phyloP scores from a whole-genome alignment of 78 protist genomes.

The Dictyostelium citrinum region DNA sequence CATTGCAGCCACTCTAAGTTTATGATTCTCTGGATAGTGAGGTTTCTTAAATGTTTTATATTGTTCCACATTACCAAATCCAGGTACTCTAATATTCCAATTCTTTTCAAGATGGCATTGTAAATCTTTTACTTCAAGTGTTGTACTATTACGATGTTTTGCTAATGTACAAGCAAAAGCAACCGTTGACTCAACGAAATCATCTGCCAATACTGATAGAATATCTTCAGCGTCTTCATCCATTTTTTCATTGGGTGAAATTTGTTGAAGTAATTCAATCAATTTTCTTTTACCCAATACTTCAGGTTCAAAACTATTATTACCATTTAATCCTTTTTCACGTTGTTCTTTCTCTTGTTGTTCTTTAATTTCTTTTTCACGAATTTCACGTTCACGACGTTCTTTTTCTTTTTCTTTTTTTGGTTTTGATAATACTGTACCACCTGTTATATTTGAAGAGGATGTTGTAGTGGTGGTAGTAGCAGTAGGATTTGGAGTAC shows the following conservation, averaged over 20 bases:
- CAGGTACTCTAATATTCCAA: slow-evolving; percentile 83
- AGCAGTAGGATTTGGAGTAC: background rate
- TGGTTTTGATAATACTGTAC: background rate
- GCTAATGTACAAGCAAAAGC: slow-evolving; percentile 83
- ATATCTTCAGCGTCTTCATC: slow-evolving; percentile 74
- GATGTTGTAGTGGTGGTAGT: background rate
- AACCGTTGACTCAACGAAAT: slow-evolving; percentile 81
- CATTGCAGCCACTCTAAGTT: slow-evolving; percentile 23
- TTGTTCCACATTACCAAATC: slow-evolving; percentile 61
- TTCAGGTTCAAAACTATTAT: slow-evolving; percentile 11
- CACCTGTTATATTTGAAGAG: background rate
- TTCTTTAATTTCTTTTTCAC: slow-evolving; percentile 23
- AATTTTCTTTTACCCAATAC: slow-evolving; percentile 62
- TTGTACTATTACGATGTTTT: slow-evolving; percentile 77
- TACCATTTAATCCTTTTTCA: background rate
- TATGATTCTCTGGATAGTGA: slow-evolving; percentile 52
- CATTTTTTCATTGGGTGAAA: slow-evolving; percentile 61
- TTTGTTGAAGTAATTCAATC: slow-evolving; percentile 36
- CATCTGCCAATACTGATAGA: slow-evolving; percentile 85
- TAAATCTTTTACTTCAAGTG: slow-evolving; percentile 86
- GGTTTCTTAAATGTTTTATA: slow-evolving; percentile 30
- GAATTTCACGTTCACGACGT: slow-evolving; percentile 24
- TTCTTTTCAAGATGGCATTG: slow-evolving; percentile 81
- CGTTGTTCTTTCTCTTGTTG: slow-evolving; percentile 8
- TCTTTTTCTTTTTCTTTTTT: slow-evolving; percentile 53